A percentile compares a stretch with the other conserved stretches of the same genome.
Evolutionary conservation across 306 rosid genomes (phyloP).

Genomic region (Sechiopsis laciniata): DNA sequence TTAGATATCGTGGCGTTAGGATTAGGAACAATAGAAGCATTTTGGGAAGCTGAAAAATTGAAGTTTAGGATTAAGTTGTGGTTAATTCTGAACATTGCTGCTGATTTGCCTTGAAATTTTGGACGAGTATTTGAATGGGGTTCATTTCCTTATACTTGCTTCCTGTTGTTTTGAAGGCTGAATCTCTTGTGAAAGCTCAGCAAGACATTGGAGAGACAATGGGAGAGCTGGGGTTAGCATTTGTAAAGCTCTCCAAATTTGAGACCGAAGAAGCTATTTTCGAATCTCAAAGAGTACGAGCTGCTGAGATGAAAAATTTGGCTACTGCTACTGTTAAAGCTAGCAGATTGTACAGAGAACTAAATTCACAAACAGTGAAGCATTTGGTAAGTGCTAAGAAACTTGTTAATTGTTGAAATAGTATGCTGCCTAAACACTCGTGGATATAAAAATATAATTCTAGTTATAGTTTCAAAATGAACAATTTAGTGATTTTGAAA

Average conservation of each 20-base stretch:
- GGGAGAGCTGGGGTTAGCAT: conserved; percentile 86
- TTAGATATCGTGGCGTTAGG: neutral
- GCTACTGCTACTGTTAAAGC: conserved; percentile 95
- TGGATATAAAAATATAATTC: too few relatives aligned
- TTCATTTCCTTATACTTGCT: conserved; percentile 8
- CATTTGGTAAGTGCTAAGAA: conserved; percentile 56
- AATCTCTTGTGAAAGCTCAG: conserved; percentile 88
- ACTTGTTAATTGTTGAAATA: neutral
- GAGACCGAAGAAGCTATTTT: conserved; percentile 73
- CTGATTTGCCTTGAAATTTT: too few relatives aligned
- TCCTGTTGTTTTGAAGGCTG: conserved; percentile 49
- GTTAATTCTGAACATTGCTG: neutral
- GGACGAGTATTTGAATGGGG: neutral
- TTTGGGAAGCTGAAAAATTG: neutral
- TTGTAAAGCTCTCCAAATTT: conserved; percentile 74
- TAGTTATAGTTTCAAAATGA: neutral
- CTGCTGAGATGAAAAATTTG: conserved; percentile 67
- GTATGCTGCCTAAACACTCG: too few relatives aligned
- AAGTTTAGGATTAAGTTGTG: neutral
- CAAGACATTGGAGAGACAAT: conserved; percentile 91
- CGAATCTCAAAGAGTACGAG: conserved; percentile 64
- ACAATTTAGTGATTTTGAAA: neutral
- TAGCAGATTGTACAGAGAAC: conserved; percentile 82
- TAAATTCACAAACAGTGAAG: conserved; percentile 86
- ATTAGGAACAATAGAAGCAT: neutral